Conservation (phyloP, 768 basidiomycete species). For the Trametes sanguinea region DNA sequence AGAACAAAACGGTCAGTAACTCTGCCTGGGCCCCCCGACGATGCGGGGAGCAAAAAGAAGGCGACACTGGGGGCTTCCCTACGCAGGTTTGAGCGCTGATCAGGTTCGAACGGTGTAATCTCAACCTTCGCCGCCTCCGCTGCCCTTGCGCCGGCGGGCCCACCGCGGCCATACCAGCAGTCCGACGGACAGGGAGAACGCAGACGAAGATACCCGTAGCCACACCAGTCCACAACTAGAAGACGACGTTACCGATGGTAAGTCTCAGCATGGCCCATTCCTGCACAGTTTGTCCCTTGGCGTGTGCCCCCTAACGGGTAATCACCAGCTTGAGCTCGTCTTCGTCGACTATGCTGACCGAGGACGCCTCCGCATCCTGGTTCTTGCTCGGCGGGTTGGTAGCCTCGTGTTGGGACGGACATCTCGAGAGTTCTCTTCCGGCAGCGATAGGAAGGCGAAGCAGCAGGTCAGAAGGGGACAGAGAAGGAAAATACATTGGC, state of each 20-base stretch:
- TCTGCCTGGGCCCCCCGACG: conserved; percentile 39
- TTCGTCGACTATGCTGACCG: conserved; percentile 35
- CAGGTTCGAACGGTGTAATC: conserved; percentile 98
- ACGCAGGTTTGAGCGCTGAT: conserved; percentile 97
- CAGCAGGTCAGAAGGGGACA: not conserved
- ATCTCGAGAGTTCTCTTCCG: conserved; percentile 7
- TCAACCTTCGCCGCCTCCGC: conserved; percentile 66
- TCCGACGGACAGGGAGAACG: conserved; percentile 26
- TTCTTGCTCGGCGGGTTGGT: conserved; percentile 17
- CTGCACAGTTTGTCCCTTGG: conserved; percentile 32
- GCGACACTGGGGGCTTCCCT: conserved; percentile 88
- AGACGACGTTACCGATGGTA: conserved; percentile 72
- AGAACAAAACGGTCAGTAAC: conserved; percentile 52
- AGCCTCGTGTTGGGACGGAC: conserved; percentile 19
- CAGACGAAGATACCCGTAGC: conserved; percentile 88
- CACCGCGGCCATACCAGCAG: conserved; percentile 30
- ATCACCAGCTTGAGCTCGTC: conserved; percentile 65
- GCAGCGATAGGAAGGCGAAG: conserved; percentile 7
- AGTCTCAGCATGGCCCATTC: conserved; percentile 35
- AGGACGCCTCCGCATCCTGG: conserved; percentile 31
- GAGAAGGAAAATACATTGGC: conserved; percentile 10
- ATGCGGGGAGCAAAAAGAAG: conserved; percentile 43
- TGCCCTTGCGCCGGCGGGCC: conserved; percentile 30
- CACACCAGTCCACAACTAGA: conserved; percentile 69
- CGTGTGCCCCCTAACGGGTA: conserved; percentile 26